phyloP scores from a whole-genome alignment of 2,329 filamentous ascomycete genomes.

The Xylaria sp. region DNA sequence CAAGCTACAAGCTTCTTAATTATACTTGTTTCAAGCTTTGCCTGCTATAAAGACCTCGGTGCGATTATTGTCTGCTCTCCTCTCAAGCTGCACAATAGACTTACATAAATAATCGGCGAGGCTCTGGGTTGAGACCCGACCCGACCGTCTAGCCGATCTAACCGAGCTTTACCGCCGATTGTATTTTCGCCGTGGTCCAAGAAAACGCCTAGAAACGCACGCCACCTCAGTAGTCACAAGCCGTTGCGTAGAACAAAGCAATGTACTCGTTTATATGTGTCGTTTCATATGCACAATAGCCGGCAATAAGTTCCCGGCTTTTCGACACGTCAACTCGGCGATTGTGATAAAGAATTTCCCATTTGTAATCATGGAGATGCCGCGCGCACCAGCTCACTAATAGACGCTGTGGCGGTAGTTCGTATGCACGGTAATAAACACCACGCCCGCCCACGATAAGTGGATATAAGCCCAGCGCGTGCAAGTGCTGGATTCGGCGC shows the following conservation, averaged over 20 bases:
- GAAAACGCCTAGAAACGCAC: not conserved
- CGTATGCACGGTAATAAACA: not conserved
- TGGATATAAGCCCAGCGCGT: constrained; percentile 6
- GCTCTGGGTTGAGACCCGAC: not conserved
- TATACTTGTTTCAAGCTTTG: not conserved
- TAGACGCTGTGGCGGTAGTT: not conserved
- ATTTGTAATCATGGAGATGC: constrained; percentile 8
- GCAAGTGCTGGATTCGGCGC: not conserved
- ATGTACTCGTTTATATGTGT: not conserved
- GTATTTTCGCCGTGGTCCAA: not conserved
- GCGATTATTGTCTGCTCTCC: not conserved
- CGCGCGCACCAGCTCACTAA: not conserved
- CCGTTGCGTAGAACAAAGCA: not conserved
- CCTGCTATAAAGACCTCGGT: not conserved
- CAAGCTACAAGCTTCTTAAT: not conserved
- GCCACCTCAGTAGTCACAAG: no score
- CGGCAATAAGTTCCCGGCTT: not conserved
- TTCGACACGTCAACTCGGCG: constrained; percentile 3
- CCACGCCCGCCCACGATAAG: constrained; percentile 5
- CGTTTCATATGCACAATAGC: not conserved
- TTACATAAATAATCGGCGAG: not conserved
- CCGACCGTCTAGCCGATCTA: not conserved
- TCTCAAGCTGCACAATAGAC: not conserved
- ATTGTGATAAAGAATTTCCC: constrained; percentile 1
- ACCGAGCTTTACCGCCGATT: not conserved